These are phyloP conservation scores for Nasturtium officinale DNA, from an alignment of 345 rosid species.

Conservation along the genomic window DNA sequence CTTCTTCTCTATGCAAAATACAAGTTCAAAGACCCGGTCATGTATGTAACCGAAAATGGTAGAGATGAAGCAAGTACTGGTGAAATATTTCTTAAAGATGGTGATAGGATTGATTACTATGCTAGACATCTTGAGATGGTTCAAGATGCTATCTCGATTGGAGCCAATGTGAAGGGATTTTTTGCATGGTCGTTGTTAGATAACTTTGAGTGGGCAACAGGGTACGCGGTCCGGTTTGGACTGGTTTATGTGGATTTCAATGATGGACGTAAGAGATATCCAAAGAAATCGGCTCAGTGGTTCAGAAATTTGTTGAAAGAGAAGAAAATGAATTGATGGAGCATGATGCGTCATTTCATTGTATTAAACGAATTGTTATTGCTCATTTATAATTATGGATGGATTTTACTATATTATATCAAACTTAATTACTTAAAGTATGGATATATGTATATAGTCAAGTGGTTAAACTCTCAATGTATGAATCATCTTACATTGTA, in stretches of 20 bases:
- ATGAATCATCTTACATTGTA: too few species aligned
- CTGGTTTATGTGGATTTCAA: not conserved
- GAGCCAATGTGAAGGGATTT: not conserved
- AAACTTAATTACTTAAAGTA: not conserved
- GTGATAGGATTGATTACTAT: slow-evolving; percentile 9
- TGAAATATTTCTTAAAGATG: not conserved
- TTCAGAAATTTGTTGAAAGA: not conserved
- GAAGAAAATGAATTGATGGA: not conserved
- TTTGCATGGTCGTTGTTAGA: slow-evolving; percentile 1
- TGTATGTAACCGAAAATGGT: not conserved
- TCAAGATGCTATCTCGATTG: slow-evolving; percentile 3
- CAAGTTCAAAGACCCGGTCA: not conserved
- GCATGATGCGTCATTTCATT: not conserved
- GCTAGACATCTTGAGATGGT: slow-evolving; percentile 7
- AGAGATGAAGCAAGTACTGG: slow-evolving; percentile 7
- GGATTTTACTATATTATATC: not conserved
- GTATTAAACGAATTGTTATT: too few species aligned
- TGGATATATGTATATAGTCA: too few species aligned
- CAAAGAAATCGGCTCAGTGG: not conserved
- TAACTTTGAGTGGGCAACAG: slow-evolving; percentile 1
- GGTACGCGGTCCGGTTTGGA: not conserved
- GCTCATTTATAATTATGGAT: not conserved
- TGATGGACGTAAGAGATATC: slow-evolving; percentile 5
- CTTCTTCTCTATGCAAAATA: not conserved
- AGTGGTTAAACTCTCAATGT: too few species aligned